Base-by-base conservation (phyloP, 2,329 filamentous ascomycete species). In the Paracorniculantispora psalliotae region DNA sequence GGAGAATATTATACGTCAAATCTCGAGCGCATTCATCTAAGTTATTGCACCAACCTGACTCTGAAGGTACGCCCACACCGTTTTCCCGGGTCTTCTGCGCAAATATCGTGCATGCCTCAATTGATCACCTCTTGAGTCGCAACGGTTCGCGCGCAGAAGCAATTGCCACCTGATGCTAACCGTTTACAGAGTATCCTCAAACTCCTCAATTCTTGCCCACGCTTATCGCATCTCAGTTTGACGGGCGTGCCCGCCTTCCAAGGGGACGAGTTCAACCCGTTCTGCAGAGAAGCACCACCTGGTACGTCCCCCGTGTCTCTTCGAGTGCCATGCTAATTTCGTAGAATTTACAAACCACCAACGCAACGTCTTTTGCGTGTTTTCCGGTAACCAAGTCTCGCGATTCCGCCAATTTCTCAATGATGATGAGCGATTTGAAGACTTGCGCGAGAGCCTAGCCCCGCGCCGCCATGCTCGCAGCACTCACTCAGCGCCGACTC, bases 351-450 rank as follows among this genome's bases (percentile, higher is more conserved):
- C 92, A 19, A 89, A 93, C 49, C 92, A 97, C 69, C 94, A 99
- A 72, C 86, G 94, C 63, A 88, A 93, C 55, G 91, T 97, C 8
- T 99, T 99, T 71, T 99, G 94, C 69, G 94, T 99, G 57, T 99
- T 99, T 73, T 97, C 92, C 1, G 93, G 94, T 6, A 82, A 84
- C 26, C 92, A 92, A 58, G 93, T 99, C 2, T 78, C 79, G 44
- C 83, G 84, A 43, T 83, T 99, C 26, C 88, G 93, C 44, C 82
- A 87, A 28, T 90, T 92, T 69, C 80, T 99, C 41, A 96, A 92
- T 64, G 77, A 72, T 0, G 74, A 77, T 12, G 70, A 73, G 0
- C 72, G 76, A 35, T 84, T 82, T 57, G 75, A 78, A 43, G 73
- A 76, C 3, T 65, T 77, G 8, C 75, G 77, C 30, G 73, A 77